Base-by-base conservation (phyloP, 2,329 filamentous ascomycete species). In the Allantophomopsis cytisporea region DNA sequence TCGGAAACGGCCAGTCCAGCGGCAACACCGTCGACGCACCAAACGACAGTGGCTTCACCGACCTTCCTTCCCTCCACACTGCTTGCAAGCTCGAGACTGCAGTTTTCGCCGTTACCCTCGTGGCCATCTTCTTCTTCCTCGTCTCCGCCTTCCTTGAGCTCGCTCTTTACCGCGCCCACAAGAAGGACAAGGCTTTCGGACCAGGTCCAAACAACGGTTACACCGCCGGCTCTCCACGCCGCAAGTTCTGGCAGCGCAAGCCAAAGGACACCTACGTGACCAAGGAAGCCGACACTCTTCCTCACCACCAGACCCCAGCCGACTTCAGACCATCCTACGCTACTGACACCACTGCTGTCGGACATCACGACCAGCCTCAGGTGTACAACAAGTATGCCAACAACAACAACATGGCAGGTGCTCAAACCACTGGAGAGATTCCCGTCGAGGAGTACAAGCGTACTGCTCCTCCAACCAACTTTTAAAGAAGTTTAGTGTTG, bases 1-100 rank as follows among this genome's bases (percentile, higher is more conserved):
- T 89, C 39, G 87, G 87, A 31, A 66, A 56, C 4, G 83, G 81
- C 5, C 60, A 70, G 7, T 64, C 71, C 2, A 55, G 57, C 37
- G 61, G 66, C 30, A 66, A 69, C 28, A 58, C 60, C n/a, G 60
- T 63, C 16, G 62, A 61, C 43, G 61, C 67, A n/a, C 61, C 64
- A 34, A 63, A 63, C 49, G 63, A 63, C 49, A 65, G 64, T 30
- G 60, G 61, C 34, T 59, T 62, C 35, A 55, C 54, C 14, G 40
- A 39, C 3, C 47, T 60, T 7, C 56, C 63, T 3, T 63, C 55
- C 20, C 60, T 71, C 35, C 59, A 60, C n/a, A 73, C 73, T 43
- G 76, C 80, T 1, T 95, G 88, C 65, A 68, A 68, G 43, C 64
- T 94, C 48, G 76, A 94, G 61, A 84, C 78, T 37, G 86, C 80